Evolutionary conservation across 78 protist genomes (phyloP).

Genomic region (Mantamonas sphyraenae): DNA sequence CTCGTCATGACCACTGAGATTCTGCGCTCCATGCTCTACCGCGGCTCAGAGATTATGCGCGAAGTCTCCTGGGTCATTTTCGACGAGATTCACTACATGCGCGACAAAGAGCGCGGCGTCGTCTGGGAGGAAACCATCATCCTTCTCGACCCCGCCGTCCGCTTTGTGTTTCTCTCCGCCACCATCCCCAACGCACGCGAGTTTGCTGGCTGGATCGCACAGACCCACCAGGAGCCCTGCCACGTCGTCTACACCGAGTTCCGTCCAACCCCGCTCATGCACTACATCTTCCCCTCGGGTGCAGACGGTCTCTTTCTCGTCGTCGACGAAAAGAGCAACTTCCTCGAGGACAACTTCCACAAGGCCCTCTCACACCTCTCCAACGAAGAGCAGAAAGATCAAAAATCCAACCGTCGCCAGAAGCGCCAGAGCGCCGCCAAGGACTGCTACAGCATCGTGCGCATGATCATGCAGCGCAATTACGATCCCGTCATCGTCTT

Average conservation of each 20-base stretch:
- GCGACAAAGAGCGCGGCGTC: slow-evolving; percentile 84
- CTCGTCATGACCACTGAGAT: slow-evolving; percentile 96
- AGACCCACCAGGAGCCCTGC: slow-evolving; percentile 11
- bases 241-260: slow-evolving; percentile 69
- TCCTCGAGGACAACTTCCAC: slow-evolving; percentile 26
- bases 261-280: slow-evolving; percentile 89
- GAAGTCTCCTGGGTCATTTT: slow-evolving; percentile 90
- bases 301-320: slow-evolving; percentile 1
- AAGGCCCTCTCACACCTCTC: slow-evolving; percentile 21
- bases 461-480: slow-evolving; percentile 27
- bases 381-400: not conserved
- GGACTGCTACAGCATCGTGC: slow-evolving; percentile 42
- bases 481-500: slow-evolving; percentile 71
- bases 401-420: not conserved
- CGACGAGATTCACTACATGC: slow-evolving; percentile 88
- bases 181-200: slow-evolving; percentile 87
- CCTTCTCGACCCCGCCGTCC: slow-evolving; percentile 69
- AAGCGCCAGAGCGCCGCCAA: too few species aligned
- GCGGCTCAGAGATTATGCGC: slow-evolving; percentile 85
- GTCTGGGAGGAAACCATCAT: slow-evolving; percentile 95
- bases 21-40: slow-evolving; percentile 93
- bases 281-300: slow-evolving; percentile 32
- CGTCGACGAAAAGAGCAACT: slow-evolving; percentile 9
- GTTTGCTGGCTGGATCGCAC: slow-evolving; percentile 90
- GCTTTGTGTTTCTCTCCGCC: slow-evolving; percentile 78